These are phyloP conservation scores for Spirogloea muscicola DNA, from an alignment of 139 green algal genomes.

Conservation along the genomic window DNA sequence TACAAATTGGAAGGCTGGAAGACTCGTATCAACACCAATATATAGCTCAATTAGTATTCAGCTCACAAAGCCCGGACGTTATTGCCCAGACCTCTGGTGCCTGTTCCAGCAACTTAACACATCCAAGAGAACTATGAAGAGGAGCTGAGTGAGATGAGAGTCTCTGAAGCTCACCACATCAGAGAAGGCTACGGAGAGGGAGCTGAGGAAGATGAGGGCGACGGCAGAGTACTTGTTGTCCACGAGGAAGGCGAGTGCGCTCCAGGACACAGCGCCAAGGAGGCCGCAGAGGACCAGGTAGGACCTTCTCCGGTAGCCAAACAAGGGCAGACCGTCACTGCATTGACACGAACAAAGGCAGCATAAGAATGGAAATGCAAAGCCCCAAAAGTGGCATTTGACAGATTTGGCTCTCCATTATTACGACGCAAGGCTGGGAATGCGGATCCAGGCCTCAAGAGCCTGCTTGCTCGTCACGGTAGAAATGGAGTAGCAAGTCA, in stretches of 20 bases:
- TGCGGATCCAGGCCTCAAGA: no score
- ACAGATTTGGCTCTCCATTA: no score
- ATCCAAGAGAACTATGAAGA: slow-evolving; percentile 14
- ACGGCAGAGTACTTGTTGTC: slow-evolving; percentile 49
- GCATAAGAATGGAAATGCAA: no score
- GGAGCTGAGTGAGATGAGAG: slow-evolving; percentile 4
- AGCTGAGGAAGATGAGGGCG: slow-evolving; percentile 60
- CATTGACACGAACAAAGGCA: no score
- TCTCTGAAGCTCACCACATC: slow-evolving; percentile 66
- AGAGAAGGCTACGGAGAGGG: slow-evolving; percentile 67
- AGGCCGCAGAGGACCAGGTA: slow-evolving; percentile 79
- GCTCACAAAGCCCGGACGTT: slow-evolving; percentile 2
- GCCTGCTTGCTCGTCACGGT: no score
- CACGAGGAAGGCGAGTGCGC: slow-evolving; percentile 56
- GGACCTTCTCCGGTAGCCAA: slow-evolving; percentile 80
- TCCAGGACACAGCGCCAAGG: slow-evolving; percentile 65
- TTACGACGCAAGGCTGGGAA: no score
- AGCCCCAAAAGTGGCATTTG: no score
- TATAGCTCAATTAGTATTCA: background rate
- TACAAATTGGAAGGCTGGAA: background rate
- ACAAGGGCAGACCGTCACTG: slow-evolving; percentile 80
- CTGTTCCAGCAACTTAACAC: background rate
- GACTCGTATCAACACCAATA: background rate
- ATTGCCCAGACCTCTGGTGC: background rate
- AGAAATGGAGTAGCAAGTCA: no score